Conservation (phyloP, 1,139 yeast species). For the Pichia sp. region DNA sequence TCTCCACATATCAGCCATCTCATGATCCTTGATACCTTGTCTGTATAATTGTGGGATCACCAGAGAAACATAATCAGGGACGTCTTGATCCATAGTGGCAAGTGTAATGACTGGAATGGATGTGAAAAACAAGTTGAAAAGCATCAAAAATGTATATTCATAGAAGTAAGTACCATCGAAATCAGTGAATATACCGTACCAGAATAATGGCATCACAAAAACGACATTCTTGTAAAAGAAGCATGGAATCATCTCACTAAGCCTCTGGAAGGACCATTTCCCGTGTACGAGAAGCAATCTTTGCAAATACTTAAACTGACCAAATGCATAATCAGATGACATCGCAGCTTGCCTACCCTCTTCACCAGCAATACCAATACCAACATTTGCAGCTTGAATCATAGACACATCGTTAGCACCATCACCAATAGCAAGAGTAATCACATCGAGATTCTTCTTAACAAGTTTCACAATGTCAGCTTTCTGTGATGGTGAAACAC, state of each 20-base stretch:
- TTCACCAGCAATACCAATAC: conserved; percentile 64
- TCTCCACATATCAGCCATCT: conserved; percentile 43
- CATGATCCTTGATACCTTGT: conserved; percentile 36
- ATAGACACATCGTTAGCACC: conserved; percentile 66
- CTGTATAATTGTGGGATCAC: conserved; percentile 54
- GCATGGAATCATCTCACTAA: conserved; percentile 60
- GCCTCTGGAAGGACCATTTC: conserved; percentile 56
- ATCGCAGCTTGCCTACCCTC: conserved; percentile 64
- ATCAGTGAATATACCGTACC: conserved; percentile 52
- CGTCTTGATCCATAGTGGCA: conserved; percentile 58
- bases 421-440: conserved; percentile 62
- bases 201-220: conserved; percentile 53
- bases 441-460: conserved; percentile 40
- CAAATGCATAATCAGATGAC: conserved; percentile 63
- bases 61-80: conserved; percentile 48
- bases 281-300: conserved; percentile 55
- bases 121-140: conserved; percentile 58
- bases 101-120: conserved; percentile 54
- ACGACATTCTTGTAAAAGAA: conserved; percentile 58
- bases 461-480: conserved; percentile 51
- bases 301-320: conserved; percentile 51
- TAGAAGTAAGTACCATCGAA: conserved; percentile 58
- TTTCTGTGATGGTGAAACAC: conserved; percentile 61
- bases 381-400: conserved; percentile 62
- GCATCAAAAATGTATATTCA: conserved; percentile 58